These are phyloP conservation scores for Echinochloa phyllopogon DNA, from an alignment of 176 grass and related monocot species.

Conservation along the genomic window DNA sequence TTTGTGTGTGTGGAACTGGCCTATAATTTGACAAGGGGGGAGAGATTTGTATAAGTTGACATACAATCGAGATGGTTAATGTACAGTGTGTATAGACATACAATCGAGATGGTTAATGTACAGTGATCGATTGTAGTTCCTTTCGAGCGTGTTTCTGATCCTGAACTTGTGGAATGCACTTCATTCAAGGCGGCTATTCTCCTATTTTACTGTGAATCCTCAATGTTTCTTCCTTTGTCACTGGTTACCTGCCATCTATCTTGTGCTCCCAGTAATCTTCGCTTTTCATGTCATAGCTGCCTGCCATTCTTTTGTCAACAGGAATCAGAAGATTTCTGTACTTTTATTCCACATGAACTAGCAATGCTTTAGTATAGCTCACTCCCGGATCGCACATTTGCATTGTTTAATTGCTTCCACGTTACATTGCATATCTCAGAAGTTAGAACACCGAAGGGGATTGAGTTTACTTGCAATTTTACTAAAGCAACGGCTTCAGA, in stretches of 20 bases:
- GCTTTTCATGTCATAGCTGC: not conserved
- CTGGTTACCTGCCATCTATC: not conserved
- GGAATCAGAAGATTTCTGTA: too few species aligned
- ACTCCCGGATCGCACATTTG: too few species aligned
- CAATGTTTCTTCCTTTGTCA: not conserved
- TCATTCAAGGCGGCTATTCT: not conserved
- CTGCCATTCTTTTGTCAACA: too few species aligned
- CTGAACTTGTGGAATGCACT: not conserved
- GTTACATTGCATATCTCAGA: too few species aligned
- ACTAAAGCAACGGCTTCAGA: too few species aligned
- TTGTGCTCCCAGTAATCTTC: not conserved
- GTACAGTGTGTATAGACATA: conserved; percentile 18
- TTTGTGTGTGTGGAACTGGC: not conserved
- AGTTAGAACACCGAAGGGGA: too few species aligned
- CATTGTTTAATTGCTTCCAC: too few species aligned
- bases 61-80: not conserved
- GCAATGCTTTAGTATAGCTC: too few species aligned
- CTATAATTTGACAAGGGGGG: not conserved
- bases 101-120: conserved; percentile 1
- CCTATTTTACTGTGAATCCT: not conserved
- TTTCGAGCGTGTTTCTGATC: not conserved
- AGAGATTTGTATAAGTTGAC: conserved; percentile 21
- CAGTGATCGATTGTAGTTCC: conserved; percentile 13
- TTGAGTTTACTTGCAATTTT: too few species aligned
- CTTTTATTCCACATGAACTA: too few species aligned